Conservation (phyloP, 306 rosid species). For the Lathyrus tuberosus region DNA sequence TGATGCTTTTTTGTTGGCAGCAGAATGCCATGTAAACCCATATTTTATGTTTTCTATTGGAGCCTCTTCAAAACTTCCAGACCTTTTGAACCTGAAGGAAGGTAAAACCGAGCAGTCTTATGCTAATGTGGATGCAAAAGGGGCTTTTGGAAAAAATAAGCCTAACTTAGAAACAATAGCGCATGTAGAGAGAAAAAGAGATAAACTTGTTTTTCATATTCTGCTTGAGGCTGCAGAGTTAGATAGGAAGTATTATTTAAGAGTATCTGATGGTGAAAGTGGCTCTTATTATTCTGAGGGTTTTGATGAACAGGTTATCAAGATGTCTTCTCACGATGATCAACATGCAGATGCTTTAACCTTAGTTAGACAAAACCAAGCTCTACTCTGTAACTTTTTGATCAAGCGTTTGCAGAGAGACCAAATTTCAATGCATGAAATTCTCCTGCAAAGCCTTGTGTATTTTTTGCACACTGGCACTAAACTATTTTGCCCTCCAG, state of each 20-base stretch:
- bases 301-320: constrained; percentile 66
- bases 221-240: constrained; percentile 90
- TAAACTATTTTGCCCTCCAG: constrained; percentile 71
- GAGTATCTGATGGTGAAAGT: constrained; percentile 51
- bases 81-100: constrained; percentile 45
- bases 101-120: constrained; percentile 41
- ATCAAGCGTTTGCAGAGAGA: constrained; percentile 61
- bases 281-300: constrained; percentile 50
- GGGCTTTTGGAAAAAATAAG: constrained; percentile 54
- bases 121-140: constrained; percentile 46
- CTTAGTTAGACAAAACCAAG: constrained; percentile 90
- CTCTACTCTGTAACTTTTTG: constrained; percentile 74
- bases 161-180: constrained; percentile 64
- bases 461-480: constrained; percentile 83
- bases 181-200: constrained; percentile 73
- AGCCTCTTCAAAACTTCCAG: constrained; percentile 51
- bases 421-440: constrained; percentile 83
- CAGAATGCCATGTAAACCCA: constrained; percentile 94
- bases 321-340: constrained; percentile 62
- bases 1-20: constrained; percentile 90
- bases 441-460: constrained; percentile 84
- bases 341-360: constrained; percentile 84
- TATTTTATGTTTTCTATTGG: constrained; percentile 70
- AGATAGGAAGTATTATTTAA: constrained; percentile 65
- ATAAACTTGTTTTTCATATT: constrained; percentile 72